A percentile compares a stretch with the other conserved stretches of the same genome.
Evolutionary conservation across 2,329 filamentous ascomycete genomes (phyloP).

Genomic region (Fusarium sp.): DNA sequence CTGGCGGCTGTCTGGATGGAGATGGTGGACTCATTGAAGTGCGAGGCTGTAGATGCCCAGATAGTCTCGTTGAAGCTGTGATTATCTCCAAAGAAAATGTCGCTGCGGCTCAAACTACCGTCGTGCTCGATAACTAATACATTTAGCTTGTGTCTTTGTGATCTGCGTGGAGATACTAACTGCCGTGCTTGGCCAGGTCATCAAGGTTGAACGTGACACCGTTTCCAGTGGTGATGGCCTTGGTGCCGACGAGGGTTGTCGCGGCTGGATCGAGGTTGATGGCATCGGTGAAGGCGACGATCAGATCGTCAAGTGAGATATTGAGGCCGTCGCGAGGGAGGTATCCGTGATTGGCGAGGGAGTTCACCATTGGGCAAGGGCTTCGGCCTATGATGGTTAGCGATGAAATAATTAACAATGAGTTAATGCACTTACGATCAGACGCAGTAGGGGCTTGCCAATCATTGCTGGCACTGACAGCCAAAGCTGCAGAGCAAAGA

Average conservation of each 20-base stretch:
- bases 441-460: conserved; percentile 22
- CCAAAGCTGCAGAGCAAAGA: conserved; percentile 20
- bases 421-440: conserved; percentile 23
- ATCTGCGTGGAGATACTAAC: neutral
- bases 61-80: conserved; percentile 40
- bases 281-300: conserved; percentile 35
- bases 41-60: conserved; percentile 26
- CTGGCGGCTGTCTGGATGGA: conserved; percentile 35
- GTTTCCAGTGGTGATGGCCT: conserved; percentile 33
- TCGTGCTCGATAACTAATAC: conserved; percentile 35
- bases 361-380: conserved; percentile 40
- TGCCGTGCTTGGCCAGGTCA: conserved; percentile 30
- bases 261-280: conserved; percentile 41
- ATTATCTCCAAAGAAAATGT: conserved; percentile 39
- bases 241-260: conserved; percentile 33
- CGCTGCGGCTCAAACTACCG: conserved; percentile 38
- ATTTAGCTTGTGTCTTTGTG: neutral
- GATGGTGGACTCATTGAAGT: conserved; percentile 36
- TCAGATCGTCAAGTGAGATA: conserved; percentile 29
- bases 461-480: conserved; percentile 30
- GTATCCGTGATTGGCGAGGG: conserved; percentile 40
- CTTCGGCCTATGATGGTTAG: conserved; percentile 28
- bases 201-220: conserved; percentile 38
- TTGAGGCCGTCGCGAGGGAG: conserved; percentile 34
- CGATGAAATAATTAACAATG: fast-evolving